Percentiles rank a stretch among this genome's conserved stretches.
phyloP scores from a whole-genome alignment of 352 stramenopile species.

The Pythium brachiatum region DNA sequence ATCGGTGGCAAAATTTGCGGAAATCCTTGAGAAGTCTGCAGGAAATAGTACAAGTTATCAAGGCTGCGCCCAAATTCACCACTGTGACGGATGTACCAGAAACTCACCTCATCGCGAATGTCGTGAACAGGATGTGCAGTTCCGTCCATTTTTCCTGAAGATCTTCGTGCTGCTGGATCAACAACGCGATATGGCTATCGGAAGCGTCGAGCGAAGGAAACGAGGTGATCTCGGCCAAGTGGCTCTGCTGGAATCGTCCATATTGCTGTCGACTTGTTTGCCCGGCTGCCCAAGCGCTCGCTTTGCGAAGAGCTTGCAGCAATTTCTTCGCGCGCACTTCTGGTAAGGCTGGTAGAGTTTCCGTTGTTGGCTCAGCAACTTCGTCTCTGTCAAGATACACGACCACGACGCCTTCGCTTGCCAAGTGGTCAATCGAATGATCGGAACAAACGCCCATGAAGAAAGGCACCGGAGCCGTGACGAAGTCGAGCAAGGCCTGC shows the following conservation, averaged over 20 bases:
- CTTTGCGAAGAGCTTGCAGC: slow-evolving; percentile 47
- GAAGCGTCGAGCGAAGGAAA: slow-evolving; percentile 27
- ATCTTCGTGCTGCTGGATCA: slow-evolving; percentile 43
- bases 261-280: slow-evolving; percentile 29
- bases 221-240: slow-evolving; percentile 20
- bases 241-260: slow-evolving; percentile 23
- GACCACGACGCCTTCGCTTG: slow-evolving; percentile 55
- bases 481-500: slow-evolving; percentile 66
- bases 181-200: slow-evolving; percentile 27
- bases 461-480: slow-evolving; percentile 70
- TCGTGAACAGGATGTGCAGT: slow-evolving; percentile 48
- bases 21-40: slow-evolving; percentile 62
- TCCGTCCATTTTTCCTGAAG: slow-evolving; percentile 58
- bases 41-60: background rate
- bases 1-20: slow-evolving; percentile 49
- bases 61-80: too few relatives aligned
- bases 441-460: slow-evolving; percentile 70
- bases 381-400: slow-evolving; percentile 74
- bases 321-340: slow-evolving; percentile 65
- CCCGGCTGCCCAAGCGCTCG: slow-evolving; percentile 38
- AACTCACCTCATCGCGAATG: slow-evolving; percentile 49
- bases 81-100: background rate
- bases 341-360: slow-evolving; percentile 45
- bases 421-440: slow-evolving; percentile 35
- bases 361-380: slow-evolving; percentile 37